A percentile compares a stretch with the other conserved stretches of the same genome.
phyloP scores from a whole-genome alignment of 495 filamentous ascomycete genomes.

The Stereocaulon alpinum region DNA sequence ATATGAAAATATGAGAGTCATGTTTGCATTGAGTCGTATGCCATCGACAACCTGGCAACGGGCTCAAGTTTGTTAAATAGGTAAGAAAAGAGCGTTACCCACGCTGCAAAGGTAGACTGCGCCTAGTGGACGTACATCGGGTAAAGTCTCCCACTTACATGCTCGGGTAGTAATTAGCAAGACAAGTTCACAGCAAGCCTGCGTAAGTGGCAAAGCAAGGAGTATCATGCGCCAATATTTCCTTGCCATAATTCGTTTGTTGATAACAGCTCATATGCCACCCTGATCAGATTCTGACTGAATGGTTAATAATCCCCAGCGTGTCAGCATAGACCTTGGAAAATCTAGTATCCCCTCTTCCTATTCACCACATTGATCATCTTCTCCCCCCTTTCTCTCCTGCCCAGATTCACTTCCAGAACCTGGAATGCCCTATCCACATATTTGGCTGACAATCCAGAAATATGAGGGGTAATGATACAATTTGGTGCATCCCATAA shows the following conservation, averaged over 20 bases:
- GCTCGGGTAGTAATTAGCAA: too few relatives aligned
- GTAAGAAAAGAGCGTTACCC: too few relatives aligned
- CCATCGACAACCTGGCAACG: neutral
- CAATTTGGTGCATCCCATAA: slow-evolving; percentile 68
- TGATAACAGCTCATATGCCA: too few relatives aligned
- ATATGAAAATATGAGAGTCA: neutral
- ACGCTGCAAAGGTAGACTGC: too few relatives aligned
- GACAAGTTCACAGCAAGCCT: too few relatives aligned
- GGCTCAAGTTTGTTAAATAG: neutral
- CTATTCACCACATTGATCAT: slow-evolving; percentile 60
- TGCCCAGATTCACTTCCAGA: slow-evolving; percentile 49
- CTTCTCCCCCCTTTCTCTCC: slow-evolving; percentile 45
- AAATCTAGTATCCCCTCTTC: slow-evolving; percentile 47
- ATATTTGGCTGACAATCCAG: slow-evolving; percentile 50
- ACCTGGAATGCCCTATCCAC: slow-evolving; percentile 47
- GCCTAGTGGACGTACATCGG: too few relatives aligned
- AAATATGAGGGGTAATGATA: slow-evolving; percentile 72
- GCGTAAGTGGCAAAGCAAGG: too few relatives aligned
- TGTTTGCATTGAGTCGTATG: neutral
- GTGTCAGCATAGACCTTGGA: too few relatives aligned
- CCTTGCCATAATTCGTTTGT: too few relatives aligned
- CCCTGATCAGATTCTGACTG: neutral
- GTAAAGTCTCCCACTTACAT: too few relatives aligned
- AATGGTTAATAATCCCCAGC: neutral
- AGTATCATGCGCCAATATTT: too few relatives aligned